Conservation (phyloP, 1,139 yeast species). For the Citeromyces siamensis region DNA sequence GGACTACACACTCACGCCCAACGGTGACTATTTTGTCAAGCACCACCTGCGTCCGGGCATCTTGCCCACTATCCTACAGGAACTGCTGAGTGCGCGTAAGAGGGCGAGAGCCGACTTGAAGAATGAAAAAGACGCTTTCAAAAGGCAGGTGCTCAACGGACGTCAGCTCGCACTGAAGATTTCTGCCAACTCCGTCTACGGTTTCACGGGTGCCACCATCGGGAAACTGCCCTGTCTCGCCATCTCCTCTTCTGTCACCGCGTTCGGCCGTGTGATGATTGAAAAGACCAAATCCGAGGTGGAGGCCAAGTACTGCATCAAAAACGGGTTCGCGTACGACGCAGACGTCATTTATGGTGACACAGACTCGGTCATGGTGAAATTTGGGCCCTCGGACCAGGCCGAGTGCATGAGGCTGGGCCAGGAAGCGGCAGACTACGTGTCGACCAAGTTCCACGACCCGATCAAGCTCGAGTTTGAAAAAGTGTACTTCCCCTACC, state of each 20-base stretch:
- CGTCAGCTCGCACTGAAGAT: constrained; percentile 93
- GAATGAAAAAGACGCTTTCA: constrained; percentile 91
- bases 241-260: constrained; percentile 89
- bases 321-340: constrained; percentile 73
- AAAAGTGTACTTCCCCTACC: constrained; percentile 90
- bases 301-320: constrained; percentile 61
- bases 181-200: constrained; percentile 97
- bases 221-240: constrained; percentile 96
- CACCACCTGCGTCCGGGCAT: constrained; percentile 64
- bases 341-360: constrained; percentile 95
- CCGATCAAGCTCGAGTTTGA: constrained; percentile 96
- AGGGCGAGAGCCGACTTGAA: constrained; percentile 84
- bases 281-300: constrained; percentile 84
- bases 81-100: constrained; percentile 83
- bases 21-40: constrained; percentile 87
- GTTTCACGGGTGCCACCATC: constrained; percentile 97
- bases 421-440: constrained; percentile 85
- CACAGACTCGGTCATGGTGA: constrained; percentile 99
- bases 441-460: constrained; percentile 62
- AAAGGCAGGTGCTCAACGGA: constrained; percentile 88
- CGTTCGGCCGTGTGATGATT: constrained; percentile 96
- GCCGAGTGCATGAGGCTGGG: constrained; percentile 85
- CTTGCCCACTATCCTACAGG: constrained; percentile 83
- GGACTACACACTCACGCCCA: constrained; percentile 84
- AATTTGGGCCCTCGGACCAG: constrained; percentile 80